Evolutionary conservation across 2,329 filamentous ascomycete genomes (phyloP).

Genomic region (Teratosphaeria zuluensis): DNA sequence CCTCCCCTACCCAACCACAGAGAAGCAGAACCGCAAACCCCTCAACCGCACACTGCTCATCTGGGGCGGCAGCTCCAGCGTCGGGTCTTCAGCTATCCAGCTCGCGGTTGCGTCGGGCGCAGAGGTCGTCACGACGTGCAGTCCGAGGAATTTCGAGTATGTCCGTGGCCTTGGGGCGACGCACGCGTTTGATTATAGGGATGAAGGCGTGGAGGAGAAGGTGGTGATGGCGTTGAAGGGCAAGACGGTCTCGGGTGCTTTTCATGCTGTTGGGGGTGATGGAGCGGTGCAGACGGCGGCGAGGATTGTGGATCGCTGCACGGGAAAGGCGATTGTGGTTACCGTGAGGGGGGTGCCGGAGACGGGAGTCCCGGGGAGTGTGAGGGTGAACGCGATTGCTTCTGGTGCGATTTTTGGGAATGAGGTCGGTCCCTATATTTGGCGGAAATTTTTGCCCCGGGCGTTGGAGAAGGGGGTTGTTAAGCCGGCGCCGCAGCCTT

Average conservation of each 20-base stretch:
- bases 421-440: slow-evolving; percentile 19
- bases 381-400: slow-evolving; percentile 17
- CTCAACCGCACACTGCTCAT: slow-evolving; percentile 22
- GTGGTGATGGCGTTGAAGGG: slow-evolving; percentile 19
- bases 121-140: slow-evolving; percentile 31
- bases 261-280: slow-evolving; percentile 18
- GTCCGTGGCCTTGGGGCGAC: slow-evolving; percentile 15
- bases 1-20: slow-evolving; percentile 13
- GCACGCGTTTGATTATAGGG: slow-evolving; percentile 16
- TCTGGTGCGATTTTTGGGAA: slow-evolving; percentile 13
- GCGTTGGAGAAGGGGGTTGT: slow-evolving; percentile 20
- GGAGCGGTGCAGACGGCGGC: slow-evolving; percentile 17
- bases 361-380: slow-evolving; percentile 15
- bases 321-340: slow-evolving; percentile 23
- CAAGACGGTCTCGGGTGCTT: slow-evolving; percentile 23
- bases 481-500: slow-evolving; percentile 23
- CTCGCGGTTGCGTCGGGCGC: slow-evolving; percentile 43
- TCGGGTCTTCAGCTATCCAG: slow-evolving; percentile 28
- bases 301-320: slow-evolving; percentile 15
- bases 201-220: slow-evolving; percentile 16
- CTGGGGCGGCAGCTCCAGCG: slow-evolving; percentile 26
- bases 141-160: slow-evolving; percentile 17
- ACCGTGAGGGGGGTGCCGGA: slow-evolving; percentile 16
- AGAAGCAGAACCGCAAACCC: slow-evolving; percentile 3
- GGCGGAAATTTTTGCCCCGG: slow-evolving; percentile 19